Evolutionary conservation across 2,329 filamentous ascomycete species (phyloP).

Genomic region (Westerdykella aurantiaca): DNA sequence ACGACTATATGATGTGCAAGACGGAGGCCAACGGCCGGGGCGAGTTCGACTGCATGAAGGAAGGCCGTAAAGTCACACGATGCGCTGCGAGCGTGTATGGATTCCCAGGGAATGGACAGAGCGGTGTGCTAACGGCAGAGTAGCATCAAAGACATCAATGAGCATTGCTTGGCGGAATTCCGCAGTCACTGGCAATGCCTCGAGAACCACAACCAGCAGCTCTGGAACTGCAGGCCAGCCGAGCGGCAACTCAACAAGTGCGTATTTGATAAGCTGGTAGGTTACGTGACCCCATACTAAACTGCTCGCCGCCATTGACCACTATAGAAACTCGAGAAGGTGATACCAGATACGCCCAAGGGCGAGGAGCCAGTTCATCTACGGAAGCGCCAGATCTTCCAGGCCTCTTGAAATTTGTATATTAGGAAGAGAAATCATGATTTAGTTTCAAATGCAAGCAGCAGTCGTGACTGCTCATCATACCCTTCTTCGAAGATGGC

Average conservation of each 20-base stretch:
- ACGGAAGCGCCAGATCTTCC: constrained; percentile 43
- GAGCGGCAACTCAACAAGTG: constrained; percentile 93
- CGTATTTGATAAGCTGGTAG: constrained; percentile 90
- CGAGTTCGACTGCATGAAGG: constrained; percentile 91
- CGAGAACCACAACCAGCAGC: constrained; percentile 94
- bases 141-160: constrained; percentile 93
- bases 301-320: not conserved
- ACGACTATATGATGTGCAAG: constrained; percentile 99
- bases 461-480: not conserved
- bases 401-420: constrained; percentile 29
- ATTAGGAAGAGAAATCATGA: constrained; percentile 20
- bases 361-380: constrained; percentile 46
- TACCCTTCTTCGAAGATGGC: not conserved
- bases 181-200: constrained; percentile 91
- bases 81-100: constrained; percentile 89
- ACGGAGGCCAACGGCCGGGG: constrained; percentile 82
- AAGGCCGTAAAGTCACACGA: constrained; percentile 91
- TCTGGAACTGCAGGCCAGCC: constrained; percentile 86
- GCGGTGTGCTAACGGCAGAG: constrained; percentile 7
- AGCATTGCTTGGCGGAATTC: constrained; percentile 86
- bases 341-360: constrained; percentile 47
- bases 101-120: not conserved
- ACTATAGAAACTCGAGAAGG: constrained; percentile 47
- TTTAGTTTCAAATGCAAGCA: not conserved
- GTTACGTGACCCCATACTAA: constrained; percentile 32